Evolutionary conservation across 2,329 filamentous ascomycete genomes (phyloP).

Genomic region (Thielaviopsis punctulata): DNA sequence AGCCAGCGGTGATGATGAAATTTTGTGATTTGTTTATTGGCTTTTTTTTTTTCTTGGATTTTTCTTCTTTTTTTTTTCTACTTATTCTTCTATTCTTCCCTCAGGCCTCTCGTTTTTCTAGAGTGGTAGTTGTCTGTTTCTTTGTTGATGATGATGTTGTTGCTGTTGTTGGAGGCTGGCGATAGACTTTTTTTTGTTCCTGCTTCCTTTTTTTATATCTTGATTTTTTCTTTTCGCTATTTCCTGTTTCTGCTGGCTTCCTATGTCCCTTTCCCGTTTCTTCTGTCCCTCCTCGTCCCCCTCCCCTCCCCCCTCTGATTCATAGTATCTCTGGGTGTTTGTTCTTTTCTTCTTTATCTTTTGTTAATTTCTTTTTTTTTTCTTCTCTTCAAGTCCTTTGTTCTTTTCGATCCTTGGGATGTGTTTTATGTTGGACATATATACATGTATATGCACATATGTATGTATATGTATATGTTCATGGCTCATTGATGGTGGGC

Average conservation of each 20-base stretch:
- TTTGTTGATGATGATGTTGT: no score
- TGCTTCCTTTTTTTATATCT: conserved; percentile 2
- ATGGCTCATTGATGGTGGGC: background rate
- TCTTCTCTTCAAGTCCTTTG: conserved; percentile 12
- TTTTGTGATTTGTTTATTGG: conserved; percentile 8
- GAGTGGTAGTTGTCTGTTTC: conserved; percentile 1
- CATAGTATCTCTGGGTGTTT: conserved; percentile 10
- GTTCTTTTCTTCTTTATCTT: conserved; percentile 13
- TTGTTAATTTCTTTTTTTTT: conserved; percentile 3
- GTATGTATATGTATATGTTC: conserved; percentile 12
- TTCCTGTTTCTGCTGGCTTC: background rate
- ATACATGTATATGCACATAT: no score
- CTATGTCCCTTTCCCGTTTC: no score
- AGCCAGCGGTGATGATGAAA: conserved; percentile 28
- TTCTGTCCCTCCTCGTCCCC: background rate
- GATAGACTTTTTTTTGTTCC: conserved; percentile 8
- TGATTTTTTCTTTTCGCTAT: background rate
- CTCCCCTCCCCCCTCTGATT: conserved; percentile 8
- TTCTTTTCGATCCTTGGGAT: conserved; percentile 14
- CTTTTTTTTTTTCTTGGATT: conserved; percentile 7
- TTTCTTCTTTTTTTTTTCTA: background rate
- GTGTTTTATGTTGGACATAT: conserved; percentile 8
- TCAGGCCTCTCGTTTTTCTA: background rate
- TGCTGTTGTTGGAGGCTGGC: background rate
- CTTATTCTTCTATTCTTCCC: background rate